phyloP scores from a whole-genome alignment of 2,329 filamentous ascomycete species.

The Hymenoscyphus scutula region DNA sequence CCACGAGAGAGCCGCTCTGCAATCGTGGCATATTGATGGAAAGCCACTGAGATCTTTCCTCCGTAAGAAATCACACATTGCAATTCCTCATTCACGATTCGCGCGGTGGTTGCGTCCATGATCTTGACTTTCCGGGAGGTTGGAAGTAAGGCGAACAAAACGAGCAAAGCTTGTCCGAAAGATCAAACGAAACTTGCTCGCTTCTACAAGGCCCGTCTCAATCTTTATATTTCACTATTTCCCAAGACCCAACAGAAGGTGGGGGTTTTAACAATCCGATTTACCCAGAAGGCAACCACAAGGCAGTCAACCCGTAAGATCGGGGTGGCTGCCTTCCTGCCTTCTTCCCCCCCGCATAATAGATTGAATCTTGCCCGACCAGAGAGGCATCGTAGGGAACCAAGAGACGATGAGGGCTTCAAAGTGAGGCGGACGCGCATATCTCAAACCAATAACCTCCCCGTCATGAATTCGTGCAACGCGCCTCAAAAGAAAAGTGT shows the following conservation, averaged over 20 bases:
- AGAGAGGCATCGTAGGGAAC: not conserved
- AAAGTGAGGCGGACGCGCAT: conserved; percentile 1
- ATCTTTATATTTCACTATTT: not conserved
- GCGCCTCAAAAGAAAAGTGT: not conserved
- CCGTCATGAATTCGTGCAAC: not conserved
- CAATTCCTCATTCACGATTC: conserved; percentile 11
- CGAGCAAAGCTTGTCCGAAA: not conserved
- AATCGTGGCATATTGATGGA: conserved; percentile 23
- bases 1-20: conserved; percentile 1
- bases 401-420: not conserved
- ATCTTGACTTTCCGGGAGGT: not conserved
- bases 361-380: not conserved
- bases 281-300: not conserved
- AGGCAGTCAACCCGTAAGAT: not conserved
- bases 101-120: conserved; percentile 18
- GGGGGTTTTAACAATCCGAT: not conserved
- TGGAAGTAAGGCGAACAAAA: not conserved
- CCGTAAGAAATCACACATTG: conserved; percentile 21
- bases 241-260: not conserved
- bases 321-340: not conserved
- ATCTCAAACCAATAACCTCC: not conserved
- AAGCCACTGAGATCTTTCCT: conserved; percentile 21
- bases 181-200: no score
- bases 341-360: not conserved
- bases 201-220: not conserved